Base-by-base conservation (phyloP, 805 yeast genomes). In the Zygosaccharomyces siamensis region DNA sequence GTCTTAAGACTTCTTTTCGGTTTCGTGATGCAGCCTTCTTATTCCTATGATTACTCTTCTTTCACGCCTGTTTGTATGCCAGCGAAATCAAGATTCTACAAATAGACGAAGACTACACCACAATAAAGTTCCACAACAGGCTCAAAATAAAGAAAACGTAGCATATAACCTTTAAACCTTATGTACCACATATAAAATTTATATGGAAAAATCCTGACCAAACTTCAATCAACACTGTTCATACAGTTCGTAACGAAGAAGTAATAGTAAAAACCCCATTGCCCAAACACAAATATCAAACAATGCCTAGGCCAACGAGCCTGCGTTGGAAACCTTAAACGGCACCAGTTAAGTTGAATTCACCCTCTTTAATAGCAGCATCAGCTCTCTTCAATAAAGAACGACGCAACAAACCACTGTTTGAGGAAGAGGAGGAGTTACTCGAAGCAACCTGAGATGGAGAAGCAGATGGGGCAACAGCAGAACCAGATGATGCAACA, bases 281-380 rank as follows among this genome's bases (percentile, higher is more conserved):
- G 44, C 36, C 44, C 44, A 41, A 28, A 24, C 23, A 12, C 18
- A 21, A 30, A 41, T 3, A 2, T 23, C 21, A 18, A 30, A 33
- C 33, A 41, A 40, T 26, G 26, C 37, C 16, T 33, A 41, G 44
- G 33, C 37, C 44, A 41, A 41, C 44, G 44, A 41, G 36, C 44
- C 44, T 30, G 44, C 44, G 44, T 41, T 41, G 44, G 44, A 41
- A 24, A 30, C 36, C 44, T 41, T 33, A 30, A 41, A 7, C 6
- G 27, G 36, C 14, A 16, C 35, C 24, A 16, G 36, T 14, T 28
- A 30, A 30, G 27, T 20, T 41, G 44, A 41, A 30, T 26, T 30
- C 18, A 14, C 24, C 41, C n/a, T 20, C 31, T 12, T 20, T 38
- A 10, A 38, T 38, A 33, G 37, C 37, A 14, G 37, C 11, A 2